These are phyloP conservation scores for Adansonia gregorii DNA, from an alignment of 441 rosid species.

Conservation along the genomic window DNA sequence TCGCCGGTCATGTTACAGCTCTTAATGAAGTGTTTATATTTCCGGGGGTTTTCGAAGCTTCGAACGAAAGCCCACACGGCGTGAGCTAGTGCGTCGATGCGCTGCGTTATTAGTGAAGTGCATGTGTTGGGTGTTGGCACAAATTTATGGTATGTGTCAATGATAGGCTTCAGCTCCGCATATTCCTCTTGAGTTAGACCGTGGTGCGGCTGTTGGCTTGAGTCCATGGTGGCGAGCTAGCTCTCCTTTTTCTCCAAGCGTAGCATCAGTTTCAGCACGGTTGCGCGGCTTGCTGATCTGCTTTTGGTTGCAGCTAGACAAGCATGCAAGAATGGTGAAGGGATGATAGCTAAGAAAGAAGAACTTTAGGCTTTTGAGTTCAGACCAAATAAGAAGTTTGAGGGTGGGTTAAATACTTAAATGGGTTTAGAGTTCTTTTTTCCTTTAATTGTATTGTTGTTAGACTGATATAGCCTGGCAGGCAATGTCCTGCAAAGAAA, in stretches of 20 bases:
- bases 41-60: conserved; percentile 63
- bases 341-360: neutral
- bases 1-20: conserved; percentile 57
- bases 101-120: conserved; percentile 71
- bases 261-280: neutral
- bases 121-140: conserved; percentile 52
- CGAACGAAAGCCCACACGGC: conserved; percentile 74
- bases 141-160: conserved; percentile 61
- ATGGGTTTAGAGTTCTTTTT: neutral
- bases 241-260: neutral
- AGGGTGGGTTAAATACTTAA: neutral
- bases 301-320: neutral
- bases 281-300: neutral
- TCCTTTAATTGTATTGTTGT: neutral
- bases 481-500: neutral
- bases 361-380: neutral
- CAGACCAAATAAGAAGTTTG: neutral
- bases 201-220: conserved; percentile 31
- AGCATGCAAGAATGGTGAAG: conserved; percentile 6
- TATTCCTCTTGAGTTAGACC: conserved; percentile 62
- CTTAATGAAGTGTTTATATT: conserved; percentile 87
- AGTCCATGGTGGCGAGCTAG: neutral
- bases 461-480: conserved; percentile 4
- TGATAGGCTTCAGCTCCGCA: conserved; percentile 49
- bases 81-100: conserved; percentile 61